Evolutionary conservation across 306 rosid genomes (phyloP).

Genomic region (Acacia confusa): DNA sequence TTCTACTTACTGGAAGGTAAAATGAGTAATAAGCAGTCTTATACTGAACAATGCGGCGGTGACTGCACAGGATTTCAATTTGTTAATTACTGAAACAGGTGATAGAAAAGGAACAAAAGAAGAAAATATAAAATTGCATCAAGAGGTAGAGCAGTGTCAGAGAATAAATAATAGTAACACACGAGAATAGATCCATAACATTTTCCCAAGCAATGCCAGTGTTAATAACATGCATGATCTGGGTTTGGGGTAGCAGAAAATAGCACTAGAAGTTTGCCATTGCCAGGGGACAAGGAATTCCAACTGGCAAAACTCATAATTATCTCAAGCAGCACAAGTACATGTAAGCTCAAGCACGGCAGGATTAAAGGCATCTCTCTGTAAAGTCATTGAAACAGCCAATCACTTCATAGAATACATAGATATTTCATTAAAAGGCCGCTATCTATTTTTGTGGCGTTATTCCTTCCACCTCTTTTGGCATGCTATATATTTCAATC

Average conservation of each 20-base stretch:
- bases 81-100: constrained; percentile 21
- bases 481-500: background rate
- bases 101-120: constrained; percentile 1
- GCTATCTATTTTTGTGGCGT: constrained; percentile 8
- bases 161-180: constrained; percentile 1
- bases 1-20: constrained; percentile 82
- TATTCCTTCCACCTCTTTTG: background rate
- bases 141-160: constrained; percentile 7
- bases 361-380: constrained; percentile 22
- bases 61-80: constrained; percentile 57
- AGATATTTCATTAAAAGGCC: background rate
- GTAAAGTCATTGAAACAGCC: constrained; percentile 4
- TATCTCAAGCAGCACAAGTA: background rate
- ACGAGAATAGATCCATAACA: constrained; percentile 13
- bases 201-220: background rate
- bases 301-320: constrained; percentile 19
- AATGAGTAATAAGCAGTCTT: constrained; percentile 94
- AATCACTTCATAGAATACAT: background rate
- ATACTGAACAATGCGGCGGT: constrained; percentile 88
- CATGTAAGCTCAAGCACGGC: constrained; percentile 2
- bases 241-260: background rate
- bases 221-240: background rate
- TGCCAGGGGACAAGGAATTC: constrained; percentile 3
- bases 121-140: constrained; percentile 8
- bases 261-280: constrained; percentile 7